Conservation (phyloP, 2,329 filamentous ascomycete genomes). For the Cercospora citrullina region DNA sequence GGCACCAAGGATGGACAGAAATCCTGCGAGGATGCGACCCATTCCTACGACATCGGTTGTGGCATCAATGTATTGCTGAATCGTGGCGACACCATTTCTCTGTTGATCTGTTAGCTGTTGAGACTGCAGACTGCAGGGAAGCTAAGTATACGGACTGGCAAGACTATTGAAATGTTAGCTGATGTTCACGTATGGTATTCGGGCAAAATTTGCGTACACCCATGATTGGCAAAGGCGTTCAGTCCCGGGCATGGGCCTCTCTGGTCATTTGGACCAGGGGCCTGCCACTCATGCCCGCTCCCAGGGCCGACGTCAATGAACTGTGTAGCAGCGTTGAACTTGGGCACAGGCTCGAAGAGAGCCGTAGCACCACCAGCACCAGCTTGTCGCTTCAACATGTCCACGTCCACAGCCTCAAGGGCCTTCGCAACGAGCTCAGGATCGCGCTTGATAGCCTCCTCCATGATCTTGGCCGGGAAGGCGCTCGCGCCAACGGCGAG, state of each 20-base stretch:
- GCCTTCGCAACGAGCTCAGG: slow-evolving; percentile 12
- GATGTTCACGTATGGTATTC: not conserved
- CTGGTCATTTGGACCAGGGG: slow-evolving; percentile 33
- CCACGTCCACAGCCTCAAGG: slow-evolving; percentile 8
- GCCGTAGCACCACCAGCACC: slow-evolving; percentile 23
- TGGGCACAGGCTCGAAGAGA: slow-evolving; percentile 28
- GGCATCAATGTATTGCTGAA: slow-evolving; percentile 34
- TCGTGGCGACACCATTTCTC: slow-evolving; percentile 37
- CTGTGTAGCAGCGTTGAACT: slow-evolving; percentile 33
- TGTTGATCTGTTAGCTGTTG: not conserved
- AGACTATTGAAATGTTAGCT: not conserved
- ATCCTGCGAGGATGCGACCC: slow-evolving; percentile 36
- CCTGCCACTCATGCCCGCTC: slow-evolving; percentile 32
- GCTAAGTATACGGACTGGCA: not conserved
- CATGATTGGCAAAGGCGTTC: slow-evolving; percentile 37
- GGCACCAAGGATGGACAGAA: slow-evolving; percentile 39
- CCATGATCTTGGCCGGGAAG: slow-evolving; percentile 18
- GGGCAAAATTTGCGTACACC: not conserved
- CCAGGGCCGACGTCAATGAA: slow-evolving; percentile 27
- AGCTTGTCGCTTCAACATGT: slow-evolving; percentile 21
- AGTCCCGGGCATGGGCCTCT: slow-evolving; percentile 37
- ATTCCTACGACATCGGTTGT: slow-evolving; percentile 38
- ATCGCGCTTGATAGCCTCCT: slow-evolving; percentile 13
- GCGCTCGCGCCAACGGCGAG: slow-evolving; percentile 16
- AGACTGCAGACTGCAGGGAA: rapidly evolving